phyloP scores from a whole-genome alignment of 164 flowering plant genomes.

The Akebia trifoliata region DNA sequence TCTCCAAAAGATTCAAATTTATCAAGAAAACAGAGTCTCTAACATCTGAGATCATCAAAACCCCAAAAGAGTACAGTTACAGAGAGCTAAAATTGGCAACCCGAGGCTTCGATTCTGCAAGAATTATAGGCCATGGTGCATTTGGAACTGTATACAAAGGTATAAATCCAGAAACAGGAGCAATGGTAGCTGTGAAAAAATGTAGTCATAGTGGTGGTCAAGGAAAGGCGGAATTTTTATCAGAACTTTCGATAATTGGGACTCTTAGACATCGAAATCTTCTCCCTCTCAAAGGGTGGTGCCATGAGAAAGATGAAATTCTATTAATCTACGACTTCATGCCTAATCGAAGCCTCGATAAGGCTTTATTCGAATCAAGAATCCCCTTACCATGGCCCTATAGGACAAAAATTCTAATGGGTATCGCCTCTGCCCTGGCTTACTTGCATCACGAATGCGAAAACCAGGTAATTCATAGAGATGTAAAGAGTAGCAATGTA shows the following conservation, averaged over 20 bases:
- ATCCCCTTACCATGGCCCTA: conserved; percentile 57
- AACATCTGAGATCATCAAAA: conserved; percentile 54
- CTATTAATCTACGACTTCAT: conserved; percentile 76
- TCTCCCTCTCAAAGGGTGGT: conserved; percentile 84
- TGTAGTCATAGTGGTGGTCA: conserved; percentile 68
- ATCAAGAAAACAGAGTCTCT: conserved; percentile 36
- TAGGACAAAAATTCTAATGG: conserved; percentile 54
- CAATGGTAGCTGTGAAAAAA: conserved; percentile 72
- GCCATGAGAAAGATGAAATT: conserved; percentile 92
- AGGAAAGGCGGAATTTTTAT: conserved; percentile 73
- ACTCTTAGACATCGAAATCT: conserved; percentile 83
- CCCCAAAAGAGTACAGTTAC: conserved; percentile 76
- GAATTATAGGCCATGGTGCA: conserved; percentile 83
- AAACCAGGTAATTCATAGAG: conserved; percentile 80
- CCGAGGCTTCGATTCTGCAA: conserved; percentile 45
- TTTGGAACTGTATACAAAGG: conserved; percentile 90
- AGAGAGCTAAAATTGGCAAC: conserved; percentile 70
- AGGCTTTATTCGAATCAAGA: conserved; percentile 67
- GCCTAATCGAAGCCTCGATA: conserved; percentile 91
- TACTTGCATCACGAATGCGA: conserved; percentile 91
- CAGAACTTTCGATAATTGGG: conserved; percentile 87
- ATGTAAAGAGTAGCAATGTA: conserved; percentile 77
- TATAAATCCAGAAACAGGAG: conserved; percentile 53
- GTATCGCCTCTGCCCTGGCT: conserved; percentile 82
- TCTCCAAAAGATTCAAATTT: conserved; percentile 40